Conservation (phyloP, 139 green algal species). For the Chlamydomonas incerta region DNA sequence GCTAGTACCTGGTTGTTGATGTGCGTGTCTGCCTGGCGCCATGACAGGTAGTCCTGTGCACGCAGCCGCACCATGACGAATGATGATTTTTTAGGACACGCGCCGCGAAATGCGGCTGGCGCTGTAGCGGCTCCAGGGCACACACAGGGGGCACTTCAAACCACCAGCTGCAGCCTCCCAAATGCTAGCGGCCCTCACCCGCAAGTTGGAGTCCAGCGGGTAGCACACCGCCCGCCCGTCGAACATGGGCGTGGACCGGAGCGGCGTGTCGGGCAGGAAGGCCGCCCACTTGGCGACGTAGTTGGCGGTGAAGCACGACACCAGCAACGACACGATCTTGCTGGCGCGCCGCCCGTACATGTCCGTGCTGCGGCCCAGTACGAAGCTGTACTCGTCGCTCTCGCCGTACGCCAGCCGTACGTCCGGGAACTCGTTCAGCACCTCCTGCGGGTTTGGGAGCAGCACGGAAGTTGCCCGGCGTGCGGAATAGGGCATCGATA, state of each 20-base stretch:
- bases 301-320: conserved; percentile 86
- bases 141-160: no score
- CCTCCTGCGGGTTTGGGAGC: no score
- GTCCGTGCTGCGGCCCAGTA: conserved; percentile 69
- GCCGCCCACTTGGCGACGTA: conserved; percentile 86
- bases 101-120: no score
- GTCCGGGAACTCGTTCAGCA: conserved; percentile 82
- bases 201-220: conserved; percentile 57
- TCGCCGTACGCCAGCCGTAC: conserved; percentile 86
- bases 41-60: conserved; percentile 88
- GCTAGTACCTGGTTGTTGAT: conserved; percentile 90
- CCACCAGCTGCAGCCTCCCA: no score
- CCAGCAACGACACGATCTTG: conserved; percentile 90
- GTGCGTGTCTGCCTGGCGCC: conserved; percentile 95
- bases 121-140: no score
- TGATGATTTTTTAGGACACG: no score
- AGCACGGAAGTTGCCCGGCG: no score
- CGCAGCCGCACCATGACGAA: no score
- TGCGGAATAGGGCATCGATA: neutral
- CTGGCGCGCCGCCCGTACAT: conserved; percentile 81
- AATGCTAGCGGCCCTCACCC: neutral
- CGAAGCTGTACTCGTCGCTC: conserved; percentile 94
- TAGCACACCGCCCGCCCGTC: conserved; percentile 92
- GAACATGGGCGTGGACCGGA: conserved; percentile 86
- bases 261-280: conserved; percentile 58